phyloP scores from a whole-genome alignment of 2,329 filamentous ascomycete species.

The Sordariomycetes sp. region DNA sequence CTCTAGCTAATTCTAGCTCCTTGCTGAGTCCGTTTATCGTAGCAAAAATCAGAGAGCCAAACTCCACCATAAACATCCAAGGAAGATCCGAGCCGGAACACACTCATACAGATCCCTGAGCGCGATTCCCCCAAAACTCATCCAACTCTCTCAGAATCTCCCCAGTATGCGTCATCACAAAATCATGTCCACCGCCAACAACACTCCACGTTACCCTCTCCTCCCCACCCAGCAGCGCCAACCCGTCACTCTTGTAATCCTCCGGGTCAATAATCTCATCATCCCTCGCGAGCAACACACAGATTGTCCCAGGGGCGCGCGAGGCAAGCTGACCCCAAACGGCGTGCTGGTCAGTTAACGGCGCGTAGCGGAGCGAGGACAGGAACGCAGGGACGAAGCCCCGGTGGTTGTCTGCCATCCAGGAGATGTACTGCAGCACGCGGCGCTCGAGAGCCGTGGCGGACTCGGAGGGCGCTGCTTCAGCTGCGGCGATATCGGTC shows the following conservation, averaged over 20 bases:
- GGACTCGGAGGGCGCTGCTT: slow-evolving; percentile 15
- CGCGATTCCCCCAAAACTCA: slow-evolving; percentile 25
- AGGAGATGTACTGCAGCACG: slow-evolving; percentile 38
- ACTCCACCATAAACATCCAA: not conserved
- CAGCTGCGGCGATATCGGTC: slow-evolving; percentile 26
- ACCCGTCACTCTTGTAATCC: slow-evolving; percentile 33
- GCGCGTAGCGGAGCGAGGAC: slow-evolving; percentile 39
- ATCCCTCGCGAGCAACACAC: slow-evolving; percentile 34
- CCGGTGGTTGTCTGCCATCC: slow-evolving; percentile 41
- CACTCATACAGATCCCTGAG: no score
- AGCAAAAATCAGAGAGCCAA: not conserved
- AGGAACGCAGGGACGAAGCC: slow-evolving; percentile 50
- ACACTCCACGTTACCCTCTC: slow-evolving; percentile 34
- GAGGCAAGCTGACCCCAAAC: slow-evolving; percentile 32
- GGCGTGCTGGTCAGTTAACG: slow-evolving; percentile 36
- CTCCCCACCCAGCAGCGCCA: slow-evolving; percentile 35
- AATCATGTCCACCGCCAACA: slow-evolving; percentile 44
- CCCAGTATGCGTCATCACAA: slow-evolving; percentile 42
- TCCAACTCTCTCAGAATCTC: slow-evolving; percentile 31
- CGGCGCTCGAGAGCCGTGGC: slow-evolving; percentile 27
- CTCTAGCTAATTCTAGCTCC: not conserved
- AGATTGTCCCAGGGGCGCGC: slow-evolving; percentile 28
- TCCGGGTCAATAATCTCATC: slow-evolving; percentile 39
- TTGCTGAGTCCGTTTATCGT: not conserved
- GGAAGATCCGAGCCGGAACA: not conserved